phyloP scores from a whole-genome alignment of 345 rosid species.

The Eucalyptus microcorys region DNA sequence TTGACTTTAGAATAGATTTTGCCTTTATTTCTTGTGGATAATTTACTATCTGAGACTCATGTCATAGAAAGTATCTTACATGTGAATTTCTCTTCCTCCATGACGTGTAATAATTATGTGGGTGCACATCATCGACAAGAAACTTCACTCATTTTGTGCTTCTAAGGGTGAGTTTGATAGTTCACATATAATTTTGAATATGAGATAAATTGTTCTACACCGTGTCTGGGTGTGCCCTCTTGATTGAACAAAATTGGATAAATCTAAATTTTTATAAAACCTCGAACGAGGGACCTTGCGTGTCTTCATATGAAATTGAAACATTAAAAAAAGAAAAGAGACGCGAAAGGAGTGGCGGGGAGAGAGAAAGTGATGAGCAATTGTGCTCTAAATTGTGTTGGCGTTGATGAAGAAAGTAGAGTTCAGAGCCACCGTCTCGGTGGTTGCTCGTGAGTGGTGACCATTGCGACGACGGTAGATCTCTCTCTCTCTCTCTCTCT shows the following conservation, averaged over 20 bases:
- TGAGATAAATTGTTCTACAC: neutral
- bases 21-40: neutral
- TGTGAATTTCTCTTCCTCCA: neutral
- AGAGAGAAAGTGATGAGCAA: neutral
- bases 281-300: neutral
- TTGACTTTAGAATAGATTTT: neutral
- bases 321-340: neutral
- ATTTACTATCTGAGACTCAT: neutral
- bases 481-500: too few relatives aligned
- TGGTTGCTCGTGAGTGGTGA: too few relatives aligned
- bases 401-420: too few relatives aligned
- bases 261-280: neutral
- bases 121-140: neutral
- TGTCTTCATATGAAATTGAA: neutral
- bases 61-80: neutral
- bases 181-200: neutral
- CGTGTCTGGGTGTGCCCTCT: neutral
- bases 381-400: too few relatives aligned
- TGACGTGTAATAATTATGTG: neutral
- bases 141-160: neutral
- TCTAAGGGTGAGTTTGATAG: neutral
- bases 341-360: neutral
- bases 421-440: too few relatives aligned
- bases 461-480: too few relatives aligned
- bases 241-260: neutral